Conservation (phyloP, 371 early-diverging fungal genomes). For the Cokeromyces recurvatus region DNA sequence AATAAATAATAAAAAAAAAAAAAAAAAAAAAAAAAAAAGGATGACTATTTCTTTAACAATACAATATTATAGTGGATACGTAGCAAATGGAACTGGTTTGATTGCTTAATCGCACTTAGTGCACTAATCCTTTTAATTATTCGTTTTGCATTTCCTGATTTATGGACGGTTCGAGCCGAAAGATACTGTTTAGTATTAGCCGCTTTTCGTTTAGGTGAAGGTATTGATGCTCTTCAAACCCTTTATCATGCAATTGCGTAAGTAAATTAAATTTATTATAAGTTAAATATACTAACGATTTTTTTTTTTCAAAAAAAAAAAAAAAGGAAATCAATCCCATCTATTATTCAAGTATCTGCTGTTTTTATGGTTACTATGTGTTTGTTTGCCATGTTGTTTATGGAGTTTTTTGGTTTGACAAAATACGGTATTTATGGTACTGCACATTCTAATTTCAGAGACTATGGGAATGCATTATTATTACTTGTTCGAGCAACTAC, state of each 20-base stretch:
- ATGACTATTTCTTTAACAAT: no score
- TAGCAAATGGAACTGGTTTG: constrained; percentile 57
- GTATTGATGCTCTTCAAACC: constrained; percentile 51
- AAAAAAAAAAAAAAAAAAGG: no score
- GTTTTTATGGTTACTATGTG: constrained; percentile 56
- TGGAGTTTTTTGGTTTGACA: constrained; percentile 58
- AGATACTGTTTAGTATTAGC: constrained; percentile 50
- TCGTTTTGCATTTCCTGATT: constrained; percentile 44
- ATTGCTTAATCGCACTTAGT: constrained; percentile 37
- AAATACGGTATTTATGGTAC: constrained; percentile 46
- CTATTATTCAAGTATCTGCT: constrained; percentile 53
- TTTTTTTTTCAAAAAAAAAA: constrained; percentile 12
- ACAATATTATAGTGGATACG: constrained; percentile 52
- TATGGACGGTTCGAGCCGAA: constrained; percentile 48
- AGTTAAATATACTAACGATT: neutral
- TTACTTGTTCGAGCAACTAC: constrained; percentile 54
- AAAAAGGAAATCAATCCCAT: constrained; percentile 47
- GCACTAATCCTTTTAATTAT: constrained; percentile 40
- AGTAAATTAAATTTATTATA: constrained; percentile 8
- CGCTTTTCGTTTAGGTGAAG: constrained; percentile 55
- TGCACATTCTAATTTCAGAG: constrained; percentile 43
- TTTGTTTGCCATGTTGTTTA: constrained; percentile 56
- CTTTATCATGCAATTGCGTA: constrained; percentile 53
- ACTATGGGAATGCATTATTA: constrained; percentile 54
- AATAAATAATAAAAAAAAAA: no score